Evolutionary conservation across 164 flowering plant genomes (phyloP).

Genomic region (Tetracentron sinense): DNA sequence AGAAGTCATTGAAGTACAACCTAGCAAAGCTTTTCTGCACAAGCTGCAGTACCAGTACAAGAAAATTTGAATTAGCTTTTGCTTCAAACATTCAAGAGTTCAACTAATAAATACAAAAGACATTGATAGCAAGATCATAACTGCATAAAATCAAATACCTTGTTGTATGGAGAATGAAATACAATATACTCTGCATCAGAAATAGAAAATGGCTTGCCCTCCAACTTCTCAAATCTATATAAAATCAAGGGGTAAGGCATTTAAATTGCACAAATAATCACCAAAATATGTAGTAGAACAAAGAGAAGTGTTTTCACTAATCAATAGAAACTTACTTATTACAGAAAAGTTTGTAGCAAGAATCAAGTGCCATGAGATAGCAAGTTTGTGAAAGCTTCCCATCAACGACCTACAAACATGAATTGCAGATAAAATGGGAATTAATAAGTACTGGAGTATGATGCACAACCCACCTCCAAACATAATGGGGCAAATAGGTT

Average conservation of each 20-base stretch:
- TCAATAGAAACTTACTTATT: slow-evolving; percentile 48
- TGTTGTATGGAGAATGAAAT: slow-evolving; percentile 44
- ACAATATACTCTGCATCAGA: slow-evolving; percentile 64
- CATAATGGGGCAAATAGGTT: neutral
- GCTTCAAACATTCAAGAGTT: neutral
- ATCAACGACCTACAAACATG: slow-evolving; percentile 32
- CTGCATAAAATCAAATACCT: slow-evolving; percentile 22
- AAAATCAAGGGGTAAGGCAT: slow-evolving; percentile 10
- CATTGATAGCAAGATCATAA: neutral
- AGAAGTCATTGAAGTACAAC: slow-evolving; percentile 64
- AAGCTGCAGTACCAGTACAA: slow-evolving; percentile 60
- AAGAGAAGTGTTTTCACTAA: neutral
- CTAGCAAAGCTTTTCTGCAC: slow-evolving; percentile 99
- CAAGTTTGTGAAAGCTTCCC: slow-evolving; percentile 52
- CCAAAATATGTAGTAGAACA: neutral
- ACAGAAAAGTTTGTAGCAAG: slow-evolving; percentile 75
- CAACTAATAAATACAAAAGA: neutral
- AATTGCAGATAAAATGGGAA: neutral
- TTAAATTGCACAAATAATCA: neutral
- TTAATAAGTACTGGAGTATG: neutral
- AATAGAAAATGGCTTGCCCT: slow-evolving; percentile 77
- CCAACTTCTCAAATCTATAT: slow-evolving; percentile 75
- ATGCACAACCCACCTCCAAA: neutral
- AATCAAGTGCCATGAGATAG: slow-evolving; percentile 94
- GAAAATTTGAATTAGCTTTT: slow-evolving; percentile 1